These are phyloP conservation scores for Colletotrichum graminicola DNA, from an alignment of 2,329 filamentous ascomycete genomes.

Conservation along the genomic window DNA sequence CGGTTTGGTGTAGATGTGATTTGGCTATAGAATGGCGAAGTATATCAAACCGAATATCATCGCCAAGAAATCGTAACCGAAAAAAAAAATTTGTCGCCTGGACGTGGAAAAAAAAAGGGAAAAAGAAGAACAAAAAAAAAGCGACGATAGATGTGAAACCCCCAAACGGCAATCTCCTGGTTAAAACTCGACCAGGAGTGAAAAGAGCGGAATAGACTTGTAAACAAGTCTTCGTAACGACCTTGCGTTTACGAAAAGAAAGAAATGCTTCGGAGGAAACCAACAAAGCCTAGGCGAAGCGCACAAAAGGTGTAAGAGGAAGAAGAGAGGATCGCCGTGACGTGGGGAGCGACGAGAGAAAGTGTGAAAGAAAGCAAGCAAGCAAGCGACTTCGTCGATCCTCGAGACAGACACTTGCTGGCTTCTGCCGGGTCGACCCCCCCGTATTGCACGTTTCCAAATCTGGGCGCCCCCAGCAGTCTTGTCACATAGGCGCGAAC, in stretches of 20 bases:
- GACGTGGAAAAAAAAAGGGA: constrained; percentile 11
- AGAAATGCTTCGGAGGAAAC: constrained; percentile 31
- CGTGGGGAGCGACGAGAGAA: constrained; percentile 23
- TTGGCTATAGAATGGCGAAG: constrained; percentile 12
- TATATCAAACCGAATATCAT: constrained; percentile 9
- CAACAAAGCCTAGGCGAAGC: constrained; percentile 36
- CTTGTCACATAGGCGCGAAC: constrained; percentile 30
- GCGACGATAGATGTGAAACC: background rate
- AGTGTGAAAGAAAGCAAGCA: constrained; percentile 10
- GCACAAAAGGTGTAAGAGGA: constrained; percentile 23
- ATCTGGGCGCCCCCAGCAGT: constrained; percentile 25
- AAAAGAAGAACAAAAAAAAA: background rate
- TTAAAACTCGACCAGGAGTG: constrained; percentile 36
- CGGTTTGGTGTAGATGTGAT: background rate
- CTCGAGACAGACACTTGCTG: constrained; percentile 6
- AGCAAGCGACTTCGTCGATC: constrained; percentile 22
- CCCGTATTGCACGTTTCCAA: constrained; percentile 30
- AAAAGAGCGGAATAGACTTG: constrained; percentile 36
- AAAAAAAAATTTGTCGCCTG: constrained; percentile 22
- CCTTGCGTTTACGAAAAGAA: constrained; percentile 25
- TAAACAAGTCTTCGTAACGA: constrained; percentile 26
- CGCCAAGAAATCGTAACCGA: background rate
- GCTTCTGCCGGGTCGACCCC: constrained; percentile 15
- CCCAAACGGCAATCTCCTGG: background rate
- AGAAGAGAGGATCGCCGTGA: constrained; percentile 21